Base-by-base conservation (phyloP, 2,329 filamentous ascomycete species). In the Fusarium austroafricanum region DNA sequence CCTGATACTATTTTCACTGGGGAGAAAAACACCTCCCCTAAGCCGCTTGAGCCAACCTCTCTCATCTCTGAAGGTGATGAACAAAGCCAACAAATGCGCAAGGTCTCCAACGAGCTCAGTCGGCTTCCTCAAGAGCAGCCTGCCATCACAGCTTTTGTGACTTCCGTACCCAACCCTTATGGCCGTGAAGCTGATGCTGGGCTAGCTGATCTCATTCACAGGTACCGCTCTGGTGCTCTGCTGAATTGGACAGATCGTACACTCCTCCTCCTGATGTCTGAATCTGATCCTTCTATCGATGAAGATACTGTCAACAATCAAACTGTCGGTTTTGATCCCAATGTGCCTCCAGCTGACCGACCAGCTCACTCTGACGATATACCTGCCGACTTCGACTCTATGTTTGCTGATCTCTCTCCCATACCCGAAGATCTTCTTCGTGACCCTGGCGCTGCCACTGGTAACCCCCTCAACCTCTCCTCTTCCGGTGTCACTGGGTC, bases 61-160 rank as follows among this genome's bases (percentile, higher is more conserved):
- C 5, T 35, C 18, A 4, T 29, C 14, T 11, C 17, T 14, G 31
- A 33, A 38, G 23, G 11, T 15, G 40, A 31, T 14, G 49, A n/a
- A 37, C 58, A 61, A 17, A 18, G 20, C 10, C 35, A 21, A 5
- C 55, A 61, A 37, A 40, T 61, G 21, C 40, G 35, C 21, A 54
- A 54, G 15, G 46, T 54, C 40, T 61, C 59, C 15, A 20, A 37
- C 20, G 21, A 50, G 14, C 35, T 45, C 8, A 28, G 26, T 15
- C 28, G 53, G 20, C 17, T 7, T 31, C 7, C 7, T 6, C 17
- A 17, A 18, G 44, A 51, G 29, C 38, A 57, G 26, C 11, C 28
- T 21, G 6, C 12, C 12, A n/a, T 23, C 14, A 14, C 29, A 18
- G 42, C 7, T 5, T 5, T n/a, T n/a, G 29, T 61, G 14, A 23